phyloP scores from a whole-genome alignment of 2,329 filamentous ascomycete genomes.

The Aspergillus sp. region DNA sequence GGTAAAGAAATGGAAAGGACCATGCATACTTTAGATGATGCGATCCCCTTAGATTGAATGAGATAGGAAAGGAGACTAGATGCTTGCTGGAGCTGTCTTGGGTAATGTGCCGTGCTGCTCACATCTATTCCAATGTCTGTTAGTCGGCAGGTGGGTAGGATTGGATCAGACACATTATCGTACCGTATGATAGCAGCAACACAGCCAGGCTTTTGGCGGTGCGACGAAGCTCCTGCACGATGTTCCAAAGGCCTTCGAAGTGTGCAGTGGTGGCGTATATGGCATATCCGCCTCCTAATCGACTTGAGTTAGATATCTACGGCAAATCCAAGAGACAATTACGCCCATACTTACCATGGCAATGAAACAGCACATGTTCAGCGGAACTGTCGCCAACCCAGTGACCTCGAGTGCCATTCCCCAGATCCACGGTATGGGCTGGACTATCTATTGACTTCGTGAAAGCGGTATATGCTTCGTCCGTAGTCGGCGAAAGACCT shows the following conservation, averaged over 20 bases:
- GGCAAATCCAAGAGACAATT: background rate
- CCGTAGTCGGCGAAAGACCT: background rate
- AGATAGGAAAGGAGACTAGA: background rate
- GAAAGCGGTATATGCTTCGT: constrained; percentile 1
- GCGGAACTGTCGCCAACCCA: constrained; percentile 6
- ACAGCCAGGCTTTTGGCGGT: background rate
- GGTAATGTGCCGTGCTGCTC: background rate
- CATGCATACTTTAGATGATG: background rate
- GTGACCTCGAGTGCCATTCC: constrained; percentile 4
- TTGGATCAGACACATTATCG: background rate
- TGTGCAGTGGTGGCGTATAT: constrained; percentile 2
- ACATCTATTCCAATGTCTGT: background rate
- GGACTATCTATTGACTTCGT: background rate
- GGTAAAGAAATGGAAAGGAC: background rate
- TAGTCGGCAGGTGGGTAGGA: background rate
- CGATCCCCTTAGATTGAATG: background rate
- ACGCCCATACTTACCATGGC: constrained; percentile 1
- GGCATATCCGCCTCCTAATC: constrained; percentile 3
- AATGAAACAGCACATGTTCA: constrained; percentile 6
- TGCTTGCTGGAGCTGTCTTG: constrained; percentile 9
- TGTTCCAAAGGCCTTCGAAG: background rate
- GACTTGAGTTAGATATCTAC: background rate
- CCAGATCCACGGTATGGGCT: background rate
- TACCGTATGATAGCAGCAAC: constrained; percentile 5
- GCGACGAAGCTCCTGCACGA: background rate